These are phyloP conservation scores for Vitis hybrid DNA, from an alignment of 177 flowering plant genomes.

Conservation along the genomic window DNA sequence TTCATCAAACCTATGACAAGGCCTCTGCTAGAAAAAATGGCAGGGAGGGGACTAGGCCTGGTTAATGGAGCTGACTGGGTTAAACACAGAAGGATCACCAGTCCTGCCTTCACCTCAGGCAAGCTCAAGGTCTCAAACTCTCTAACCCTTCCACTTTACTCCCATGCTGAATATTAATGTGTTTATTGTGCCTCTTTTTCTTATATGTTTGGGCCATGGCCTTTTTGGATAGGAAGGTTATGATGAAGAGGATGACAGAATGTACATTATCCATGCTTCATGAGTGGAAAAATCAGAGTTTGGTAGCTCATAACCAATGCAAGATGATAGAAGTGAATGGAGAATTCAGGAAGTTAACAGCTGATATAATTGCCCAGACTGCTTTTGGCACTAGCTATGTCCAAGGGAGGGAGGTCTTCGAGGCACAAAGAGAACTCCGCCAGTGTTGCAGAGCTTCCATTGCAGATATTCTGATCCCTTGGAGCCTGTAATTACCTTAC, in stretches of 20 bases:
- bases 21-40: slow-evolving; percentile 8
- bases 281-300: slow-evolving; percentile 17
- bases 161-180: not conserved
- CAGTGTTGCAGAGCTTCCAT: not conserved
- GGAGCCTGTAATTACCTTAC: slow-evolving; percentile 8
- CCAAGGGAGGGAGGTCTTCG: slow-evolving; percentile 11
- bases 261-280: slow-evolving; percentile 14
- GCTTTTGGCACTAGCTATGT: slow-evolving; percentile 18
- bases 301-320: not conserved
- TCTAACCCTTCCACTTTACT: not conserved
- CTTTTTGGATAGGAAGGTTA: slow-evolving; percentile 11
- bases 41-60: slow-evolving; percentile 17
- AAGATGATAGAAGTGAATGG: slow-evolving; percentile 9
- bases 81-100: slow-evolving; percentile 19
- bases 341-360: slow-evolving; percentile 11
- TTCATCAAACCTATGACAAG: slow-evolving; percentile 8
- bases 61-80: slow-evolving; percentile 22
- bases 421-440: slow-evolving; percentile 16
- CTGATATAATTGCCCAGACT: slow-evolving; percentile 22
- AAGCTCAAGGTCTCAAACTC: slow-evolving; percentile 21
- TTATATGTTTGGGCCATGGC: not conserved
- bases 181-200: not conserved
- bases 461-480: slow-evolving; percentile 9
- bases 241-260: slow-evolving; percentile 16
- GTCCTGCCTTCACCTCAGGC: slow-evolving; percentile 24